Base-by-base conservation (phyloP, 768 basidiomycete species). In the Tricholoma matsutake region DNA sequence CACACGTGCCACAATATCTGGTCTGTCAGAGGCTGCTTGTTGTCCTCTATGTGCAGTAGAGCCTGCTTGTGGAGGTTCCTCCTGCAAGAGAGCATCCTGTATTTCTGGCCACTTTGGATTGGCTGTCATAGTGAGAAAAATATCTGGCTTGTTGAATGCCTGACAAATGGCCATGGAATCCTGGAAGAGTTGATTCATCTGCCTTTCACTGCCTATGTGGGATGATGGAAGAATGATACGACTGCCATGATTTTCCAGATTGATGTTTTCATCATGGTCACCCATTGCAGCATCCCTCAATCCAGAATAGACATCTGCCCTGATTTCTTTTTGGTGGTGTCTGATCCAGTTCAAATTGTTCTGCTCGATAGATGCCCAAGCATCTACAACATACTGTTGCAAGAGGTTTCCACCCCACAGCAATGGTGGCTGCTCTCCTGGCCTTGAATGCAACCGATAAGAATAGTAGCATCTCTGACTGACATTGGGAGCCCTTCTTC, bases 21-120 rank as follows among this genome's bases (percentile, higher is more conserved):
- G 47, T 3, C 47, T 13, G 28, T 49, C 47, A 28, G 1, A 25
- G 5, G 47, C 47, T 11, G 0, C 1, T 6, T 49, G 47, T 70
- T 77, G 2, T 29, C 31, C 0, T 73, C 67, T 2, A 45, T 2
- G 18, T 22, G 18, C 7, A 9, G 18, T 22, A 45, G n/a, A 7
- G 18, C 16, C 16, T 43, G n/a, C 41, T 45, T 31, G 29, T n/a
- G 29, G 51, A 52, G 16, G 16, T 7, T 29, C 14, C 51, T 52
- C 51, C 10, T 68, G 8, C 32, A 58, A 14, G 16, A 41, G 13
- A 28, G 51, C 55, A 31, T 56, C 45, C 18, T 39, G 14, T 1
- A 82, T 79, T 37, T 83, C 81, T 6, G 67, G 67, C 82, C 81
- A 83, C 1, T 66, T 60, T 4, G 78, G 76, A 68, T 83, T 83